phyloP scores from a whole-genome alignment of 306 rosid species.

The Corylus americana region DNA sequence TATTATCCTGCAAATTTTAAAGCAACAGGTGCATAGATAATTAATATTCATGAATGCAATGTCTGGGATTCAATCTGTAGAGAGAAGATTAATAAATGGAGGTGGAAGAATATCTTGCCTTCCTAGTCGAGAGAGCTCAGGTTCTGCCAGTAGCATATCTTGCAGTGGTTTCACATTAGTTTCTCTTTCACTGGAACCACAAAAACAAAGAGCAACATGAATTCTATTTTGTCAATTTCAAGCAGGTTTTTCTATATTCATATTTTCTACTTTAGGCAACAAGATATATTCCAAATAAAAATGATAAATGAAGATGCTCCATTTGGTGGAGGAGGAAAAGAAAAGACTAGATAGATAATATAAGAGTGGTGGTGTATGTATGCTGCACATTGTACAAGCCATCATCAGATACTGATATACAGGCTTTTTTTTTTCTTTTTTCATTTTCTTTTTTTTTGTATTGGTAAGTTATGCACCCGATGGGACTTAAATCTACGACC shows the following conservation, averaged over 20 bases:
- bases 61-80: background rate
- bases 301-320: background rate
- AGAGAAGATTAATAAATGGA: background rate
- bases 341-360: background rate
- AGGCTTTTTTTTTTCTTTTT: background rate
- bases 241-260: background rate
- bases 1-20: slow-evolving; percentile 59
- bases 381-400: background rate
- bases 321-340: background rate
- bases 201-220: slow-evolving; percentile 15
- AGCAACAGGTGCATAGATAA: slow-evolving; percentile 14
- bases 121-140: slow-evolving; percentile 84
- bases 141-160: slow-evolving; percentile 84
- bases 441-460: no score
- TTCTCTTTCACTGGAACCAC: slow-evolving; percentile 47
- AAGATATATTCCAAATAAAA: background rate
- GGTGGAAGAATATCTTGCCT: slow-evolving; percentile 48
- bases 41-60: slow-evolving; percentile 7
- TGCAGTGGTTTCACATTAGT: slow-evolving; percentile 53
- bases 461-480: no score
- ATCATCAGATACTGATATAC: background rate
- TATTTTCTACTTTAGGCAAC: background rate
- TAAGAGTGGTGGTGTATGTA: background rate
- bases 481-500: no score
- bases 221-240: background rate